Conservation (phyloP, 768 basidiomycete genomes). For the Leccinum truebloodii region DNA sequence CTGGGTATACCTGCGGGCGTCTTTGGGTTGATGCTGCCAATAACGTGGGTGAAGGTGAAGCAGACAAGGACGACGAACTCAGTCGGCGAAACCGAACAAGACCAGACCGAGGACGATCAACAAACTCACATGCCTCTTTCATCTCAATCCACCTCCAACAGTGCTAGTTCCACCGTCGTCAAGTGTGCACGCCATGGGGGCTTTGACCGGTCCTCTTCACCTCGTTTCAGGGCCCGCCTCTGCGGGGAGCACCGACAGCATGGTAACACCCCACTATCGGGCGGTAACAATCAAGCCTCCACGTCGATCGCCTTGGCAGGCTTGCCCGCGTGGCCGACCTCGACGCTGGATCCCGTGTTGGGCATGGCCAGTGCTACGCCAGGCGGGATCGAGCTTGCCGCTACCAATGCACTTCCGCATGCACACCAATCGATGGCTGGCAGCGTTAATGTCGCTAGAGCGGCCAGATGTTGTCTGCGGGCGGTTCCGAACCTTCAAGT, state of each 20-base stretch:
- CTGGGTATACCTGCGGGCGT: too few relatives aligned
- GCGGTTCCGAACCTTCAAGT: slow-evolving; percentile 15
- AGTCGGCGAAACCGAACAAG: too few relatives aligned
- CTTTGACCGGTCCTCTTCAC: slow-evolving; percentile 24
- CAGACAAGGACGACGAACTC: too few relatives aligned
- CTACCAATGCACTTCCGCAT: slow-evolving; percentile 12
- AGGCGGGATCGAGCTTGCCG: slow-evolving; percentile 33
- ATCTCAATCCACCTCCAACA: background rate
- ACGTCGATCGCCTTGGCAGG: slow-evolving; percentile 29
- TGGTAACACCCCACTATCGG: slow-evolving; percentile 20
- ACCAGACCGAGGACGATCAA: too few relatives aligned
- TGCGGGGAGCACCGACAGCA: slow-evolving; percentile 14
- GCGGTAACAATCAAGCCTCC: slow-evolving; percentile 12
- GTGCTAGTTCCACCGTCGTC: slow-evolving; percentile 3
- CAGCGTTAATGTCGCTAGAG: slow-evolving; percentile 5
- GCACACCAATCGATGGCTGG: slow-evolving; percentile 16
- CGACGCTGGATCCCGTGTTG: slow-evolving; percentile 34
- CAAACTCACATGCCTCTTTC: too few relatives aligned
- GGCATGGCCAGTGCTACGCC: slow-evolving; percentile 34
- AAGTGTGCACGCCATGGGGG: slow-evolving; percentile 34
- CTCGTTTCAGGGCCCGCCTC: slow-evolving; percentile 22
- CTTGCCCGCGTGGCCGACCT: slow-evolving; percentile 35
- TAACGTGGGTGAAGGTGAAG: too few relatives aligned
- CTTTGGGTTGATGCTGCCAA: too few relatives aligned
- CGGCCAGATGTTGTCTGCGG: slow-evolving; percentile 23